phyloP scores from a whole-genome alignment of 176 grass and related monocot species.

The Oryza nivara region DNA sequence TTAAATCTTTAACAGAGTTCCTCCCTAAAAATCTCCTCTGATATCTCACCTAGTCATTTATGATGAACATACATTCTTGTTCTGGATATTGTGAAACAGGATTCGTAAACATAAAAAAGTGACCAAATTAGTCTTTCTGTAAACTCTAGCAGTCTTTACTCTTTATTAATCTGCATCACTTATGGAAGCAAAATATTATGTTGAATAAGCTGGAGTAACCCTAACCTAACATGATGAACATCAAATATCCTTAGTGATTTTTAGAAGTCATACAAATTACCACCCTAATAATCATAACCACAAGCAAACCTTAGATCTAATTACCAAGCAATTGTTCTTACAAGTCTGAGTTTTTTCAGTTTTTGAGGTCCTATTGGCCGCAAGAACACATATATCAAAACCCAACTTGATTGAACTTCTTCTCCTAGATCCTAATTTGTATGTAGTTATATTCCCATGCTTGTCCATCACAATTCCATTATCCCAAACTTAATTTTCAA shows the following conservation, averaged over 20 bases:
- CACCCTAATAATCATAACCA: not conserved
- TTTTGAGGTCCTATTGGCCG: not conserved
- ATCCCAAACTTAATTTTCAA: conserved; percentile 2
- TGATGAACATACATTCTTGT: conserved; percentile 2
- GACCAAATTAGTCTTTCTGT: not conserved
- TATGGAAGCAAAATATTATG: not conserved
- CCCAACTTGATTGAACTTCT: not conserved
- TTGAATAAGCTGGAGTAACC: conserved; percentile 1
- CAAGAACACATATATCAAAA: not conserved
- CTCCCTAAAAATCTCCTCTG: conserved; percentile 14
- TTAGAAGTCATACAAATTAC: not conserved
- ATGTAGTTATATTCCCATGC: not conserved
- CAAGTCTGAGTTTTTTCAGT: too few species aligned
- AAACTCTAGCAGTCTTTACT: conserved; percentile 6
- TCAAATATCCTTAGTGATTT: not conserved
- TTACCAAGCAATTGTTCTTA: not conserved
- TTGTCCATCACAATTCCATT: not conserved
- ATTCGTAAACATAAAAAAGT: conserved; percentile 2
- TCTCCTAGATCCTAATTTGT: not conserved
- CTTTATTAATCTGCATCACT: not conserved
- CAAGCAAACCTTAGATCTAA: not conserved
- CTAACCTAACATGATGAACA: conserved; percentile 27
- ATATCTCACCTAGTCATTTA: not conserved
- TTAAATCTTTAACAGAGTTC: not conserved
- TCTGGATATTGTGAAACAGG: not conserved